These are phyloP conservation scores for Pseudogymnoascus sp. DNA, from an alignment of 2,329 filamentous ascomycete genomes.

Conservation along the genomic window DNA sequence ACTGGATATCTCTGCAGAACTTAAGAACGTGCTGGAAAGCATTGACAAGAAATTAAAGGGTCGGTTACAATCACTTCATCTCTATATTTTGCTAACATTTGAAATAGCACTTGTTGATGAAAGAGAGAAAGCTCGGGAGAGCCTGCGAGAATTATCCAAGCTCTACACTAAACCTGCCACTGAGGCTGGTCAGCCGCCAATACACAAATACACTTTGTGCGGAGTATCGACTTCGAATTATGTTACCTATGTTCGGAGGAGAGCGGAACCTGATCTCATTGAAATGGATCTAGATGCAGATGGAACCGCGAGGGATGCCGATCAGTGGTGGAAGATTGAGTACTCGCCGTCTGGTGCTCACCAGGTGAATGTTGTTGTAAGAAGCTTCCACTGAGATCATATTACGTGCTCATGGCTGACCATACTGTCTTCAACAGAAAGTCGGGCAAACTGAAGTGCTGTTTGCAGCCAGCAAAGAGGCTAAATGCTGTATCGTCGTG, in stretches of 20 bases:
- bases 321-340: slow-evolving; percentile 50
- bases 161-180: slow-evolving; percentile 29
- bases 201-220: slow-evolving; percentile 39
- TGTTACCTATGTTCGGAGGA: slow-evolving; percentile 43
- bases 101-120: slow-evolving; percentile 23
- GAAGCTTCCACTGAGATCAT: slow-evolving; percentile 13
- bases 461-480: slow-evolving; percentile 39
- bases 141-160: slow-evolving; percentile 33
- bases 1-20: slow-evolving; percentile 22
- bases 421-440: slow-evolving; percentile 33
- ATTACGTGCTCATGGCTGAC: not conserved
- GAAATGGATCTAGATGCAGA: slow-evolving; percentile 32
- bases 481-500: slow-evolving; percentile 40
- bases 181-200: slow-evolving; percentile 20
- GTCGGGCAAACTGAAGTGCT: slow-evolving; percentile 38
- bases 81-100: slow-evolving; percentile 17
- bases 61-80: slow-evolving; percentile 14
- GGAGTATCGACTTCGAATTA: slow-evolving; percentile 41
- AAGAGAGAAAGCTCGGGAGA: slow-evolving; percentile 24
- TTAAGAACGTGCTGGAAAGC: slow-evolving; percentile 24
- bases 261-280: slow-evolving; percentile 35
- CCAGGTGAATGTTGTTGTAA: slow-evolving; percentile 43
- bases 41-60: slow-evolving; percentile 29
- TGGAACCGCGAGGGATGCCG: slow-evolving; percentile 22
- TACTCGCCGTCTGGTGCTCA: slow-evolving; percentile 33